phyloP scores from a whole-genome alignment of 164 flowering plant species.

The Magnolia officinalis region DNA sequence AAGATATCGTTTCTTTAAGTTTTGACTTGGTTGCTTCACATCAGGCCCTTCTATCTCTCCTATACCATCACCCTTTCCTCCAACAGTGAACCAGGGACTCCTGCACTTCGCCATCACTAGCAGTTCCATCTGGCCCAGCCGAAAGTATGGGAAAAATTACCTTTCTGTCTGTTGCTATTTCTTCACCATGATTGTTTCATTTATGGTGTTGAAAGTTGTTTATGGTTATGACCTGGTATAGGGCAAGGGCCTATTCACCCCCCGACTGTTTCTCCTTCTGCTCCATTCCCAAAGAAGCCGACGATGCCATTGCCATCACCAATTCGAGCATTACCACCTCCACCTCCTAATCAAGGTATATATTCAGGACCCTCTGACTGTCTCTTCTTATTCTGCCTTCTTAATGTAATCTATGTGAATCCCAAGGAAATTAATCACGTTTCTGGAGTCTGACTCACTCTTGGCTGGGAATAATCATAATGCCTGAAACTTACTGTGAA shows the following conservation, averaged over 20 bases:
- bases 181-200: neutral
- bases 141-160: conserved; percentile 3
- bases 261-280: conserved; percentile 37
- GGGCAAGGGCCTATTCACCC: conserved; percentile 26
- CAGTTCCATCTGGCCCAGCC: conserved; percentile 19
- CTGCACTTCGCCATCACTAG: conserved; percentile 36
- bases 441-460: neutral
- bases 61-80: conserved; percentile 28
- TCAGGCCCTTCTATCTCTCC: conserved; percentile 34
- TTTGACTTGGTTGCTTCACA: conserved; percentile 7
- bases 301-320: conserved; percentile 33
- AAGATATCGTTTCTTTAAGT: conserved; percentile 6
- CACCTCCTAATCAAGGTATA: conserved; percentile 74
- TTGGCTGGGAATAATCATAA: no score
- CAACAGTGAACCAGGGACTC: conserved; percentile 29
- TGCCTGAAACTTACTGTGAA: no score
- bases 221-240: conserved; percentile 6
- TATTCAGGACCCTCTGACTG: neutral
- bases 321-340: conserved; percentile 55
- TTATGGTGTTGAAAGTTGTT: no score
- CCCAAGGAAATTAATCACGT: neutral
- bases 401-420: no score
- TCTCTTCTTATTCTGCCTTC: neutral
- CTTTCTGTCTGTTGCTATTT: neutral
- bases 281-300: conserved; percentile 29